These are phyloP conservation scores for Naematelia aurantialba DNA, from an alignment of 768 basidiomycete species.

Conservation along the genomic window DNA sequence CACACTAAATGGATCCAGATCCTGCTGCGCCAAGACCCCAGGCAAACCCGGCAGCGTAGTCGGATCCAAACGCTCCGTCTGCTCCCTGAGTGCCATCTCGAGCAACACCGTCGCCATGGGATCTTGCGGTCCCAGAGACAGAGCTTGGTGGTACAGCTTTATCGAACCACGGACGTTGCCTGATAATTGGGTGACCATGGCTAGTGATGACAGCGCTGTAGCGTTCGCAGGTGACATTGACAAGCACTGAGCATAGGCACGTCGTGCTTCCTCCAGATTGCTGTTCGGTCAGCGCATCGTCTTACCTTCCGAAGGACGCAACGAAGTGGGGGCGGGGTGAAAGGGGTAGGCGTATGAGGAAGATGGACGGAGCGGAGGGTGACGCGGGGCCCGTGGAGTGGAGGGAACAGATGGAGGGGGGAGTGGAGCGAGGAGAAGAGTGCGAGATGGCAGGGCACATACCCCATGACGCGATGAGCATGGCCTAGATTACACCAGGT, in stretches of 20 bases:
- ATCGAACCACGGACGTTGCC: slow-evolving; percentile 75
- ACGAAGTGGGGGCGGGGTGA: not conserved
- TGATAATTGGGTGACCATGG: slow-evolving; percentile 77
- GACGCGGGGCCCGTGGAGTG: not conserved
- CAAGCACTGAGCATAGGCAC: slow-evolving; percentile 71
- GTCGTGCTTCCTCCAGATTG: slow-evolving; percentile 61
- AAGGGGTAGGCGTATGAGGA: not conserved
- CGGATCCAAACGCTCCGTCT: slow-evolving; percentile 38
- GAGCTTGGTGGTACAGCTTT: slow-evolving; percentile 84
- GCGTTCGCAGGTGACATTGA: slow-evolving; percentile 81
- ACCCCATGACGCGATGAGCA: slow-evolving; percentile 76
- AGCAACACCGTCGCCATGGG: slow-evolving; percentile 46
- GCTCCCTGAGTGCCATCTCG: slow-evolving; percentile 43
- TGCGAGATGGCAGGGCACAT: slow-evolving; percentile 44
- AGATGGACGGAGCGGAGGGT: not conserved
- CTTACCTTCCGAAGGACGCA: not conserved
- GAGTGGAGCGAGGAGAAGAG: not conserved
- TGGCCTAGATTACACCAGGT: slow-evolving; percentile 93
- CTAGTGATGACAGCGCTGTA: slow-evolving; percentile 77
- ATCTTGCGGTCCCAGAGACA: slow-evolving; percentile 49
- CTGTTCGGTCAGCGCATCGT: slow-evolving; percentile 14
- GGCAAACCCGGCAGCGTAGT: slow-evolving; percentile 40
- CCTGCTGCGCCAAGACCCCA: slow-evolving; percentile 13
- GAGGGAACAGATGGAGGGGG: not conserved
- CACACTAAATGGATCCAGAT: slow-evolving; percentile 34